Conservation (phyloP, 768 basidiomycete genomes). For the Nevesoporus exiguus region DNA sequence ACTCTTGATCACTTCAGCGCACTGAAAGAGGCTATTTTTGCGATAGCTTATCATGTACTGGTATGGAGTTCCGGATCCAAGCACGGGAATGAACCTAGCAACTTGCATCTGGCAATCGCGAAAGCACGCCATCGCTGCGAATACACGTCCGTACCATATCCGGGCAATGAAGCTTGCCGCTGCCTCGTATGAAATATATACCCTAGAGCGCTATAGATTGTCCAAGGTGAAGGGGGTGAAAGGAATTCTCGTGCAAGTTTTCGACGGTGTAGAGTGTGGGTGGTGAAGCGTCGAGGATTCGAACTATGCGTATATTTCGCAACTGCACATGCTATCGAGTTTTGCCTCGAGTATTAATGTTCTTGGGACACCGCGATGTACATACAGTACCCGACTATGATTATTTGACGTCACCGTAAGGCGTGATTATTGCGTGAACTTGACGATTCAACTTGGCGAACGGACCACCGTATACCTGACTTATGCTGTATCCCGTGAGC, state of each 20-base stretch:
- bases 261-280: conserved; percentile 61
- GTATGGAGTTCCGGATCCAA: conserved; percentile 80
- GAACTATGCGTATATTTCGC: not conserved
- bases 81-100: conserved; percentile 83
- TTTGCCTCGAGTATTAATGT: too few relatives aligned
- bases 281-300: conserved; percentile 43
- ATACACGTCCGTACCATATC: conserved; percentile 74
- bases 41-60: conserved; percentile 82
- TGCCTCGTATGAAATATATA: conserved; percentile 73
- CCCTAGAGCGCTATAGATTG: conserved; percentile 72
- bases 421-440: not conserved
- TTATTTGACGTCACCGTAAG: not conserved
- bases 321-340: not conserved
- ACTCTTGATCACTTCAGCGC: not conserved
- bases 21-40: conserved; percentile 7
- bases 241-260: conserved; percentile 57
- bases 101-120: conserved; percentile 96
- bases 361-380: not conserved
- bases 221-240: conserved; percentile 60
- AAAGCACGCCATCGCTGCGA: conserved; percentile 77
- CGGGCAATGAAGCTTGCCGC: conserved; percentile 80
- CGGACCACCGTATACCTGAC: too few relatives aligned
- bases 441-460: not conserved
- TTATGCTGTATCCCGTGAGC: not conserved
- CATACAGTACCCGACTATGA: not conserved